phyloP scores from a whole-genome alignment of 139 green algal species.

The Zygnema circumcarinatum region DNA sequence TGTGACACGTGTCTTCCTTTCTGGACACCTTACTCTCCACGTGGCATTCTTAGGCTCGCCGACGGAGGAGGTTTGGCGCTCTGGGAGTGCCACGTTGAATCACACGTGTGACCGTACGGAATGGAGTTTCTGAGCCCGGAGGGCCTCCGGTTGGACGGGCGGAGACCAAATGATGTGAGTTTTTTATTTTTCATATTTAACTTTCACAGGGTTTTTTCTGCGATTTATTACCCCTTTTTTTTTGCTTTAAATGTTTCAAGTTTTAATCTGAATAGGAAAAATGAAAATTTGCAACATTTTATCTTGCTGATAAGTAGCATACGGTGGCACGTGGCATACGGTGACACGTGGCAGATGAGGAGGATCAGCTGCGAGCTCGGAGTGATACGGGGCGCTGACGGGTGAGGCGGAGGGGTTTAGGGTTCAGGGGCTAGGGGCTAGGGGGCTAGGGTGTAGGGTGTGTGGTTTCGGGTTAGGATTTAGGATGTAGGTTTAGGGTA shows the following conservation, averaged over 20 bases:
- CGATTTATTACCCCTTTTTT: neutral
- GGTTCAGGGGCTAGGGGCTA: neutral
- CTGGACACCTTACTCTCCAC: no score
- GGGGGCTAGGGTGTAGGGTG: neutral
- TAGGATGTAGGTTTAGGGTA: neutral
- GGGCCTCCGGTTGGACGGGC: conserved; percentile 56
- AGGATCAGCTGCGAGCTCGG: conserved; percentile 42
- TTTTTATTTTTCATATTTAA: conserved; percentile 5
- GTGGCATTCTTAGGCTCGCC: no score
- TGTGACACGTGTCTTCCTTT: no score
- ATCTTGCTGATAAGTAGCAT: no score
- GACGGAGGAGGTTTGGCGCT: no score
- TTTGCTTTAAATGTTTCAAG: neutral
- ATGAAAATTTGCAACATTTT: no score
- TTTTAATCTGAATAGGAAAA: neutral
- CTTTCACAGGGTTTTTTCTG: neutral
- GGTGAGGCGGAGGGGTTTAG: conserved; percentile 3
- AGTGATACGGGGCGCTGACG: conserved; percentile 42
- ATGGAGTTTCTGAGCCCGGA: conserved; percentile 62
- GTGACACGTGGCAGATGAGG: conserved; percentile 17
- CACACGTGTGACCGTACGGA: no score
- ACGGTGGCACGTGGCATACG: neutral
- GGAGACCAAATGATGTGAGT: conserved; percentile 40
- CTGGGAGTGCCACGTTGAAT: no score
- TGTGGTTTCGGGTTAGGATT: neutral